These are phyloP conservation scores for Elsinoe ampelina DNA, from an alignment of 2,329 filamentous ascomycete species.

Conservation along the genomic window DNA sequence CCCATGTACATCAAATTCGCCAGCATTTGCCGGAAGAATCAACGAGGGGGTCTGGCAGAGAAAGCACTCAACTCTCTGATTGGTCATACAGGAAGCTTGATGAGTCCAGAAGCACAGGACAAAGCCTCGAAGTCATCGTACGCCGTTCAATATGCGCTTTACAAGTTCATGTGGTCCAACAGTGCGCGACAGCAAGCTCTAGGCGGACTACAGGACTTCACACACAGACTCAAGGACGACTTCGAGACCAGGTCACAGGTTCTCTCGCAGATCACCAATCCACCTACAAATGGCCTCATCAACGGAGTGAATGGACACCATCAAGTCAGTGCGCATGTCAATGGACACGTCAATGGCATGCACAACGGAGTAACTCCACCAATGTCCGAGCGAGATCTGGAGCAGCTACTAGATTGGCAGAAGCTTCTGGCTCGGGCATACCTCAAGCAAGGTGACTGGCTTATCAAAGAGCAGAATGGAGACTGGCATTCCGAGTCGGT, in stretches of 20 bases:
- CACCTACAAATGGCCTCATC: slow-evolving; percentile 32
- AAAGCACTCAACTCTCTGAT: slow-evolving; percentile 90
- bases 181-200: slow-evolving; percentile 57
- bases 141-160: slow-evolving; percentile 87
- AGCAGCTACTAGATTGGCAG: slow-evolving; percentile 47
- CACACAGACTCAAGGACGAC: slow-evolving; percentile 50
- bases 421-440: slow-evolving; percentile 89
- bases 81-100: slow-evolving; percentile 38
- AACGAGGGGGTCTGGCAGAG: slow-evolving; percentile 86
- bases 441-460: slow-evolving; percentile 93
- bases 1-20: slow-evolving; percentile 99
- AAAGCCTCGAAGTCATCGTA: slow-evolving; percentile 47
- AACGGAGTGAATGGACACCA: slow-evolving; percentile 39
- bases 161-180: slow-evolving; percentile 93
- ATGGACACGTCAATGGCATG: slow-evolving; percentile 34
- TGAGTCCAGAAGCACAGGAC: slow-evolving; percentile 52
- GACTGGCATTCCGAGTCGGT: slow-evolving; percentile 84
- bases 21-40: slow-evolving; percentile 94
- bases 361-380: slow-evolving; percentile 22
- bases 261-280: slow-evolving; percentile 17
- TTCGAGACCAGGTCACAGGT: slow-evolving; percentile 36
- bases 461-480: slow-evolving; percentile 72
- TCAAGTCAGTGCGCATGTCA: slow-evolving; percentile 31
- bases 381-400: slow-evolving; percentile 30
- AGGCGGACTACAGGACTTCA: slow-evolving; percentile 53